Conservation (phyloP, 2,329 filamentous ascomycete species). For the Paracorniculantispora psalliotae region DNA sequence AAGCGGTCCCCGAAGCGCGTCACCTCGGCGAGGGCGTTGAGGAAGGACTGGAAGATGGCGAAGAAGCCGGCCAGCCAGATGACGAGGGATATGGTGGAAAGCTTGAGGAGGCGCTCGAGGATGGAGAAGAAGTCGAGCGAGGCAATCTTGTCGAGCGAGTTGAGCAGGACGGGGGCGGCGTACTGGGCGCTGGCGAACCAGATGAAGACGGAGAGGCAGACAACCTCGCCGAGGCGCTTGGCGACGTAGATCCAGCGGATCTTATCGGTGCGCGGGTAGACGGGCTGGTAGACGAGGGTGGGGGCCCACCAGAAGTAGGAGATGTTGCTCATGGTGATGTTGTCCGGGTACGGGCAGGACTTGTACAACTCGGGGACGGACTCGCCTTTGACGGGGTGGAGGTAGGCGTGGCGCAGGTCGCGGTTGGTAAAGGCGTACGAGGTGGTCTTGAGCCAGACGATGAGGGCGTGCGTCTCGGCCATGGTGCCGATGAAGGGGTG, state of each 20-base stretch:
- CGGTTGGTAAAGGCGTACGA: slow-evolving; percentile 97
- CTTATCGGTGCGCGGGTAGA: slow-evolving; percentile 77
- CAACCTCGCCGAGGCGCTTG: slow-evolving; percentile 75
- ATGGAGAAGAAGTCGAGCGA: slow-evolving; percentile 77
- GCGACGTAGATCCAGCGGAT: slow-evolving; percentile 85
- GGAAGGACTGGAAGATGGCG: slow-evolving; percentile 84
- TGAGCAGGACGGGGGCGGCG: slow-evolving; percentile 80
- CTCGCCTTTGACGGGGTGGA: slow-evolving; percentile 67
- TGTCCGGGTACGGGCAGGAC: slow-evolving; percentile 79
- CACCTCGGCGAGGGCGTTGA: slow-evolving; percentile 88
- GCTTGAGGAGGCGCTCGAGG: slow-evolving; percentile 83
- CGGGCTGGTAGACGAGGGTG: slow-evolving; percentile 92
- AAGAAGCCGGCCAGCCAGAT: slow-evolving; percentile 99
- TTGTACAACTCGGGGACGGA: slow-evolving; percentile 78
- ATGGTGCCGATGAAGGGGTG: slow-evolving; percentile 91
- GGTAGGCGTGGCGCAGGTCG: slow-evolving; percentile 84
- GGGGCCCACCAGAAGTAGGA: slow-evolving; percentile 98
- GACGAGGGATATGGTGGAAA: slow-evolving; percentile 89
- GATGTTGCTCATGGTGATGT: slow-evolving; percentile 83
- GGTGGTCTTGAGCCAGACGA: slow-evolving; percentile 93
- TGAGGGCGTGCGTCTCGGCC: slow-evolving; percentile 84
- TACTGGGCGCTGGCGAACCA: slow-evolving; percentile 96
- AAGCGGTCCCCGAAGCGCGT: slow-evolving; percentile 86
- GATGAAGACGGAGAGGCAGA: slow-evolving; percentile 78
- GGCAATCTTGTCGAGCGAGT: slow-evolving; percentile 84